Percentiles rank a stretch among this genome's conserved stretches.
Evolutionary conservation across 2,329 filamentous ascomycete species (phyloP).

Genomic region (Sclerotinia borealis): DNA sequence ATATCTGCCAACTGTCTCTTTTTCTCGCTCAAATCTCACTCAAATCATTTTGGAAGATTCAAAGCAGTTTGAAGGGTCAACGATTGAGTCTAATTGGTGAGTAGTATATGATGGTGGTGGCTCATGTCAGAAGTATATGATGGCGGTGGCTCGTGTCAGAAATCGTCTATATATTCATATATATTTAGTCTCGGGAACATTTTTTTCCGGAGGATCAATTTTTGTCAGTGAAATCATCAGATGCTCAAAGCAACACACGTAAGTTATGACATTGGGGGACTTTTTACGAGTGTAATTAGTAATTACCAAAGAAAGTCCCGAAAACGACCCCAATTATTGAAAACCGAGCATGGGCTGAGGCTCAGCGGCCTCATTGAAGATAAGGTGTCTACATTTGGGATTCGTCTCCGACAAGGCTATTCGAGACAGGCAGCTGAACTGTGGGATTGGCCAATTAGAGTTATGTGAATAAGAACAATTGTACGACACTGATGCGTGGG

Average conservation of each 20-base stretch:
- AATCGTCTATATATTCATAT: background rate
- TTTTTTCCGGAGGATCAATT: background rate
- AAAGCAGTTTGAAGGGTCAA: no score
- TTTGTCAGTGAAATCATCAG: background rate
- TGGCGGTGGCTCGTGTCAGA: background rate
- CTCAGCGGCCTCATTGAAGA: slow-evolving; percentile 2
- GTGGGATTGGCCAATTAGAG: background rate
- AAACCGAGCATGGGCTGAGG: background rate
- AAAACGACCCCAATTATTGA: background rate
- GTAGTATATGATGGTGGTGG: background rate
- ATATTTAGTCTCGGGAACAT: background rate
- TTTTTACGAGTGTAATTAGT: background rate
- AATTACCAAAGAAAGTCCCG: background rate
- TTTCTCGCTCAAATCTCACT: background rate
- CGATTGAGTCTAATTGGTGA: no score
- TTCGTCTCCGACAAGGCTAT: background rate
- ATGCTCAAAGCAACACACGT: background rate
- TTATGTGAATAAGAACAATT: background rate
- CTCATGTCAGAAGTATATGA: background rate
- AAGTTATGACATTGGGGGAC: background rate
- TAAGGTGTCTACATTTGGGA: background rate
- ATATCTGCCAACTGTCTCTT: background rate
- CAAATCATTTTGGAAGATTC: no score
- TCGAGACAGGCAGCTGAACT: background rate
- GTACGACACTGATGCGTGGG: background rate